phyloP scores from a whole-genome alignment of 129 eudicot genomes.

The Centella asiatica region DNA sequence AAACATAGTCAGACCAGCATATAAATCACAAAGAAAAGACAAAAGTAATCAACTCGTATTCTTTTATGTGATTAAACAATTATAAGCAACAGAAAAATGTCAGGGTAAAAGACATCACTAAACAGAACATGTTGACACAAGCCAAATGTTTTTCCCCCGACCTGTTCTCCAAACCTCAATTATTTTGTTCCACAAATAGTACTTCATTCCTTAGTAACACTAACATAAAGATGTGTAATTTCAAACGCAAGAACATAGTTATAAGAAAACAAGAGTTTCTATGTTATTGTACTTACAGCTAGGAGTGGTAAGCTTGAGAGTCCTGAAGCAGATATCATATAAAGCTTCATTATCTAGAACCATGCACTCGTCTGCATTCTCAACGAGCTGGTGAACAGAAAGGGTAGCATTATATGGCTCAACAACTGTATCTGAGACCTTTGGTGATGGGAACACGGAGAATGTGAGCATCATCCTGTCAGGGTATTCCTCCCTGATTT shows the following conservation, averaged over 20 bases:
- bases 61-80: not conserved
- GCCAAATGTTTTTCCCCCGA: too few species aligned
- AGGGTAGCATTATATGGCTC: constrained; percentile 50
- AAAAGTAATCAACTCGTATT: not conserved
- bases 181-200: not conserved
- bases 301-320: constrained; percentile 42
- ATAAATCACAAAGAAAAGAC: not conserved
- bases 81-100: not conserved
- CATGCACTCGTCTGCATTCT: constrained; percentile 51
- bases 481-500: constrained; percentile 46
- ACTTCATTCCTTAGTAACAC: not conserved
- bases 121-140: too few species aligned
- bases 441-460: constrained; percentile 42
- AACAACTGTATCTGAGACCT: constrained; percentile 44
- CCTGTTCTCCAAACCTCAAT: not conserved
- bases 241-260: not conserved
- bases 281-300: constrained; percentile 33
- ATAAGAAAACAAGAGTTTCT: not conserved
- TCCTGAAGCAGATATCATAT: constrained; percentile 39
- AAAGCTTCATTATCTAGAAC: constrained; percentile 40
- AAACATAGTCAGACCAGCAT: not conserved
- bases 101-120: not conserved
- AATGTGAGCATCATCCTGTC: constrained; percentile 47
- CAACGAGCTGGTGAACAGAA: constrained; percentile 45
- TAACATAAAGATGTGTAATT: not conserved